Evolutionary conservation across 2,329 filamentous ascomycete genomes (phyloP).

Genomic region (Pyricularia pennisetigena): DNA sequence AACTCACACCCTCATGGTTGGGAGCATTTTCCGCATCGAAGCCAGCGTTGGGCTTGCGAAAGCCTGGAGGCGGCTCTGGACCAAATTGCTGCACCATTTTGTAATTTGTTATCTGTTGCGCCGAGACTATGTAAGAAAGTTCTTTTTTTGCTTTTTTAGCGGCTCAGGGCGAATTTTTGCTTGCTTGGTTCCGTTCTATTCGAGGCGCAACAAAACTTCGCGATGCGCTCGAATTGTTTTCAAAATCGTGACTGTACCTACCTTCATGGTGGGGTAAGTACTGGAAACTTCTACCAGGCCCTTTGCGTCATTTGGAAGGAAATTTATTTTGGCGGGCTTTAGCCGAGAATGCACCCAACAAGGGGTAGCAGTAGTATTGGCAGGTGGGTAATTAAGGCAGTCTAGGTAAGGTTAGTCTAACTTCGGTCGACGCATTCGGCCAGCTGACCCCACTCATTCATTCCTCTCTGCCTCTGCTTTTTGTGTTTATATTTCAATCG

Average conservation of each 20-base stretch:
- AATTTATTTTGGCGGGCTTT: not conserved
- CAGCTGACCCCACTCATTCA: not conserved
- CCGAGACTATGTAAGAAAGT: not conserved
- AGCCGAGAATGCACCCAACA: not conserved
- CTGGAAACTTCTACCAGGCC: not conserved
- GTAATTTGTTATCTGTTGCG: not conserved
- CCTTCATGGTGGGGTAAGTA: not conserved
- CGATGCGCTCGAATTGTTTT: not conserved
- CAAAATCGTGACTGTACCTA: not conserved
- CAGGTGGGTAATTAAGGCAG: no score
- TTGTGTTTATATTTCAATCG: not conserved
- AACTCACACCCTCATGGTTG: slow-evolving; percentile 46
- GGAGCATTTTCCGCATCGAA: slow-evolving; percentile 48
- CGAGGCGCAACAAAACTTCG: not conserved
- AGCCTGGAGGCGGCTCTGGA: slow-evolving; percentile 1
- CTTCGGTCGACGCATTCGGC: no score
- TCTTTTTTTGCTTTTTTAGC: not conserved
- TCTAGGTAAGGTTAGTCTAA: no score
- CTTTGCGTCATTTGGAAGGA: not conserved
- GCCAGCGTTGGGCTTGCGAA: slow-evolving; percentile 31
- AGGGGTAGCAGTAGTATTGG: not conserved
- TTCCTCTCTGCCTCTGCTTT: not conserved
- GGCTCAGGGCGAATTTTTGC: not conserved
- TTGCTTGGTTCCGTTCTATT: not conserved
- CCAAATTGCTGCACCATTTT: slow-evolving; percentile 19